These are phyloP conservation scores for Coemansia sp. DNA, from an alignment of 192 early-diverging fungal genomes.

Conservation along the genomic window DNA sequence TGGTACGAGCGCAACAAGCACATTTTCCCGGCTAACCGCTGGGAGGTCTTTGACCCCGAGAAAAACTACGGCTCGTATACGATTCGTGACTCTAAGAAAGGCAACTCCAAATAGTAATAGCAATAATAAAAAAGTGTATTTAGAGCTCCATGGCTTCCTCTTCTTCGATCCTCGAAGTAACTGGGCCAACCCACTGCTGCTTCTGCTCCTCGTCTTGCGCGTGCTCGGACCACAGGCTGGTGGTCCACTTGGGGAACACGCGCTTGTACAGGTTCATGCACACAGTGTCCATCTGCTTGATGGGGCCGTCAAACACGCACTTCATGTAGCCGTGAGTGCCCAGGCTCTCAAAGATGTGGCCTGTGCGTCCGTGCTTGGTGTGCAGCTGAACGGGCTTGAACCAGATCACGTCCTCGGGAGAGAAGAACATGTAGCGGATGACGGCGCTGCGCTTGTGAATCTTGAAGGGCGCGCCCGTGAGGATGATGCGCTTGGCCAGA, in stretches of 20 bases:
- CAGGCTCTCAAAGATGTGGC: conserved; percentile 91
- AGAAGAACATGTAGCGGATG: conserved; percentile 97
- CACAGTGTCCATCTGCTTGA: conserved; percentile 93
- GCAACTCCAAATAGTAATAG: background rate
- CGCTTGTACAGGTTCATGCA: conserved; percentile 98
- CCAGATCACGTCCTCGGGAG: conserved; percentile 90
- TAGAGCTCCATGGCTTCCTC: conserved; percentile 37
- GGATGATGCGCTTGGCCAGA: conserved; percentile 91
- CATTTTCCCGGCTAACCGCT: conserved; percentile 92
- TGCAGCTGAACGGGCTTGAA: conserved; percentile 95
- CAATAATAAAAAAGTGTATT: background rate
- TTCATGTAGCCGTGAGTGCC: conserved; percentile 99
- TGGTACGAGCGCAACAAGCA: conserved; percentile 97
- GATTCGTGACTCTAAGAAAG: conserved; percentile 30
- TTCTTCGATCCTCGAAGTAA: background rate
- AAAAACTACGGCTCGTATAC: conserved; percentile 64
- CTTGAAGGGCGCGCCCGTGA: conserved; percentile 96
- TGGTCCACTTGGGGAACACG: conserved; percentile 96
- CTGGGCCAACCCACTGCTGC: conserved; percentile 31
- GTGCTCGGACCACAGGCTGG: conserved; percentile 56
- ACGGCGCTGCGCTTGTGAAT: conserved; percentile 92
- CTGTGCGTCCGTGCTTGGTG: conserved; percentile 89
- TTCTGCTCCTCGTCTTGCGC: conserved; percentile 19
- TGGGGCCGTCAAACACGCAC: conserved; percentile 85
- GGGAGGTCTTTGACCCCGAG: conserved; percentile 90